Evolutionary conservation across 1,284 basidiomycete species (phyloP).

Genomic region (Bjerkandera adusta): DNA sequence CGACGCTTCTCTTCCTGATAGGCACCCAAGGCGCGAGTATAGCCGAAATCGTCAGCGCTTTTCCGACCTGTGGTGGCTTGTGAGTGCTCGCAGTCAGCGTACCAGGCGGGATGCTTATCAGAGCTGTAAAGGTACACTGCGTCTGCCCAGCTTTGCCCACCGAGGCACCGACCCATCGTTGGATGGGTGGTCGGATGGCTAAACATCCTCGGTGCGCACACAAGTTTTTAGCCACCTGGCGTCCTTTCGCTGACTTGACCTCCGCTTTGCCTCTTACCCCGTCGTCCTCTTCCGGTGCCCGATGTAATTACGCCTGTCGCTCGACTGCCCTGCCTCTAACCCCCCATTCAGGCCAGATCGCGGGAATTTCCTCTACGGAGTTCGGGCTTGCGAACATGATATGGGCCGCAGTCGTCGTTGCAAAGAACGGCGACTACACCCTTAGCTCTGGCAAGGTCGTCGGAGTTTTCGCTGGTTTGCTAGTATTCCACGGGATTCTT

Average conservation of each 20-base stretch:
- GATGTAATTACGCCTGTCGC: too few species aligned
- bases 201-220: slow-evolving; percentile 74
- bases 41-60: slow-evolving; percentile 78
- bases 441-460: slow-evolving; percentile 67
- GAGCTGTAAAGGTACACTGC: slow-evolving; percentile 63
- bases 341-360: slow-evolving; percentile 55
- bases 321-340: not conserved
- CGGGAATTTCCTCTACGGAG: slow-evolving; percentile 84
- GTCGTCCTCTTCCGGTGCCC: too few species aligned
- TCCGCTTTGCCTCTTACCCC: too few species aligned
- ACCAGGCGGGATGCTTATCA: not conserved
- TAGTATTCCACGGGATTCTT: slow-evolving; percentile 73
- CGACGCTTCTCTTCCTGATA: not conserved
- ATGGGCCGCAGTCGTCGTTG: slow-evolving; percentile 69
- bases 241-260: not conserved
- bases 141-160: slow-evolving; percentile 75
- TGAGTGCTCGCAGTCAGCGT: slow-evolving; percentile 35
- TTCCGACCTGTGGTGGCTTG: slow-evolving; percentile 82
- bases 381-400: slow-evolving; percentile 92
- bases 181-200: slow-evolving; percentile 86
- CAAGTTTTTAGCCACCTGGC: too few species aligned
- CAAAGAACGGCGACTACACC: slow-evolving; percentile 47
- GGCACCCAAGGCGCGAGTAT: slow-evolving; percentile 66
- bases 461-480: slow-evolving; percentile 70
- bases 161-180: slow-evolving; percentile 60